Base-by-base conservation (phyloP, 768 basidiomycete species). In the Suillus alpinus region DNA sequence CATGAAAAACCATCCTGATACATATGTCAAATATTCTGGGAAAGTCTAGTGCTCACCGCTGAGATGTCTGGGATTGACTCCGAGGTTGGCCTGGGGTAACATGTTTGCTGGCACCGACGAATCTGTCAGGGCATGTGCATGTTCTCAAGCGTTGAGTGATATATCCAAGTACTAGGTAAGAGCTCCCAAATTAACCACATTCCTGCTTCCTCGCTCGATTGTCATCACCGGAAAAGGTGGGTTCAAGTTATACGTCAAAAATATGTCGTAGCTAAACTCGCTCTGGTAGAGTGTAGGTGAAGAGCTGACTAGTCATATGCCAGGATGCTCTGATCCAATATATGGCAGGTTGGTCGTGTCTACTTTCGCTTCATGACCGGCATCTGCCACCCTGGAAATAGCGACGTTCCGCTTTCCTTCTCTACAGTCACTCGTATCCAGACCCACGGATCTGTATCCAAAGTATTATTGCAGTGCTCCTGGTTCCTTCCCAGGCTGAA, bases 1-100 rank as follows among this genome's bases (percentile, higher is more conserved):
- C 78, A 94, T 93, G 92, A 87, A 83, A 34, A 85, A 78, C 63
- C 92, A 93, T 67, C 89, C 89, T 0, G 92, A 94, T 68, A 93
- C 92, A 3, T 94, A 92, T 66, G 89, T 88, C 44, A 89, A 64
- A n/a, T 83, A 88, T 80, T 91, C 81, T 66, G 90, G 88, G 9
- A 85, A 87, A 63, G 80, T 91, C 16, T 79, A 81, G 81, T 91
- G n/a, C 73, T 73, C 4, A 81, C 81, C 26, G 91, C 91, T 12
- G 79, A 85, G 70, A 89, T 92, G 90, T 79, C 80, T 10, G 77
- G 78, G 2, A 92, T 92, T 41, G 83, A 88, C 66, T 78, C 82
- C 46, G 86, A 89, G 73, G 91, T 86, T 57, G 57, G 77, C 68
- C 9, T 18, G 14, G 8, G 41, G 20, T 10, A 10, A 18, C 6